These are phyloP conservation scores for Mortierella sp. DNA, from an alignment of 371 early-diverging fungal species.

Conservation along the genomic window DNA sequence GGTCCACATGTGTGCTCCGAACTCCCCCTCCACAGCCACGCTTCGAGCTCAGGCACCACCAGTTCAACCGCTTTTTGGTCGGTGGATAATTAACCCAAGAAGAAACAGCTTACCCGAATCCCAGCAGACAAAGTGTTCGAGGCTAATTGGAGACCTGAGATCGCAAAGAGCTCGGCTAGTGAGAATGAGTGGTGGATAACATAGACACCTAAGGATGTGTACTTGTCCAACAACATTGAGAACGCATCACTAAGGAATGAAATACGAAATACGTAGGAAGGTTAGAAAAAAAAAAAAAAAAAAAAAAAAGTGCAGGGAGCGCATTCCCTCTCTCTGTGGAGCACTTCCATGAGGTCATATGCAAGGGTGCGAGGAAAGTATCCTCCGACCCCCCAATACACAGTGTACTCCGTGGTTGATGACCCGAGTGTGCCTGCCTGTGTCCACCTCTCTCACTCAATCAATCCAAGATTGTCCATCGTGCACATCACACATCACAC, in stretches of 20 bases:
- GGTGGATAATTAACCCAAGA: too few species aligned
- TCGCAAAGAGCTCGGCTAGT: conserved; percentile 81
- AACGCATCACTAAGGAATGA: conserved; percentile 57
- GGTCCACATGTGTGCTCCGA: too few species aligned
- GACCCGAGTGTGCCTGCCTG: not conserved
- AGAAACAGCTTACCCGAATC: conserved; percentile 71
- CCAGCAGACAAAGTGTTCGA: conserved; percentile 76
- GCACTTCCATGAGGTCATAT: not conserved
- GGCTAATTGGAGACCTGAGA: conserved; percentile 82
- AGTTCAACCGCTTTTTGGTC: too few species aligned
- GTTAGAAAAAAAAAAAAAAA: not conserved
- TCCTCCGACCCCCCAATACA: too few species aligned
- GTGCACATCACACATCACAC: too few species aligned
- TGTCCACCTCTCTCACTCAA: too few species aligned
- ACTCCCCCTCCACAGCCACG: too few species aligned
- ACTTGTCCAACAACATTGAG: conserved; percentile 71
- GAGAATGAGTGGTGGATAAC: conserved; percentile 79
- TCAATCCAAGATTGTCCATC: too few species aligned
- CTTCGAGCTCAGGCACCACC: too few species aligned
- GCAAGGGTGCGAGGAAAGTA: not conserved
- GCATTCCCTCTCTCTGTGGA: not conserved
- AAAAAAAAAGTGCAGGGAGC: not conserved
- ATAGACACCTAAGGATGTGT: conserved; percentile 76
- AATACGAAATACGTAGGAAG: too few species aligned
- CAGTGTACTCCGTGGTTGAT: not conserved